Conservation (phyloP, 805 yeast species). For the Suhomyces prunicola region DNA sequence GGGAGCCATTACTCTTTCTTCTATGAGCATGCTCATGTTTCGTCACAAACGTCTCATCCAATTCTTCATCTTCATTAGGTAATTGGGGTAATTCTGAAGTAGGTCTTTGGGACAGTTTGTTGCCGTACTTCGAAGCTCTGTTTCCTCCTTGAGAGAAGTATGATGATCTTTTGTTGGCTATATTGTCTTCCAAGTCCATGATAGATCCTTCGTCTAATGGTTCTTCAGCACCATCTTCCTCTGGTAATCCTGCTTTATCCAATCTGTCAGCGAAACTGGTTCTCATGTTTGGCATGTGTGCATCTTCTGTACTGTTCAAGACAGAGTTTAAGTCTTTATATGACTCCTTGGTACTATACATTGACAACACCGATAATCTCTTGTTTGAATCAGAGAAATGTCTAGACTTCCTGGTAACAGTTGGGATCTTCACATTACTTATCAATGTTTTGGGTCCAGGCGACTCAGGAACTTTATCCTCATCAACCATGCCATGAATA, state of each 20-base stretch:
- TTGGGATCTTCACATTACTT: conserved; percentile 66
- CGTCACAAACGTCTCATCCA: conserved; percentile 42
- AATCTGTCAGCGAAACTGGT: conserved; percentile 44
- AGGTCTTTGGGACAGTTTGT: conserved; percentile 14
- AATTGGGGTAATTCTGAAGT: conserved; percentile 26
- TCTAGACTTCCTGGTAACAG: conserved; percentile 65
- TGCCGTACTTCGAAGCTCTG: conserved; percentile 26
- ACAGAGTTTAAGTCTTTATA: conserved; percentile 54
- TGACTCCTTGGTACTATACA: conserved; percentile 66
- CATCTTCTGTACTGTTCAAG: conserved; percentile 22
- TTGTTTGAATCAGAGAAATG: conserved; percentile 60
- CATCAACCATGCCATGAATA: conserved; percentile 11
- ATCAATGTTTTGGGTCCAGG: conserved; percentile 47
- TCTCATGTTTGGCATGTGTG: conserved; percentile 19
- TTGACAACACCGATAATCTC: conserved; percentile 67
- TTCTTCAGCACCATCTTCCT: conserved; percentile 19
- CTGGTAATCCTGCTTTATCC: conserved; percentile 34
- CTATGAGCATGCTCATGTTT: conserved; percentile 22
- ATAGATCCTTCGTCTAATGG: conserved; percentile 37
- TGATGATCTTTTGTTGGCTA: conserved; percentile 37
- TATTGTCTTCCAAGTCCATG: conserved; percentile 40
- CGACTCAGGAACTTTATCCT: conserved; percentile 6
- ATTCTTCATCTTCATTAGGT: conserved; percentile 17
- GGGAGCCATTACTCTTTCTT: conserved; percentile 13
- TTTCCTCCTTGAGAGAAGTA: conserved; percentile 29